A percentile compares a stretch with the other conserved stretches of the same genome.
Conservation (phyloP, 345 rosid genomes). For the Aethionema arabicum region DNA sequence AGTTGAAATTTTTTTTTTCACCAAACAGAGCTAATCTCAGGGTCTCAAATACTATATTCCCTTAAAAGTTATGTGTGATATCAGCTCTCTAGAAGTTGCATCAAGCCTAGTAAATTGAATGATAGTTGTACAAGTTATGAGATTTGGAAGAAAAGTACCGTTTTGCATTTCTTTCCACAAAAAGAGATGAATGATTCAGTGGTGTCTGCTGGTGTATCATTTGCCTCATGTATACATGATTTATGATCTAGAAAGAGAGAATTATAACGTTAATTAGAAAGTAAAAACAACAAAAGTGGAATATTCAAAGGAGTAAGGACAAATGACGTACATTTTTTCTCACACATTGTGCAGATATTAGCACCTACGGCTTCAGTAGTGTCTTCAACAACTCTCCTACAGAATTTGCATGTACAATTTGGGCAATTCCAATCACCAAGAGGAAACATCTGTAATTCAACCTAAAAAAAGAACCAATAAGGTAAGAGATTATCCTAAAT, state of each 20-base stretch:
- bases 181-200: constrained; percentile 39
- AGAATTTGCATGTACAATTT: constrained; percentile 81
- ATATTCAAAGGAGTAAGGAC: constrained; percentile 17
- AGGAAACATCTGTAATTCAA: constrained; percentile 67
- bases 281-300: constrained; percentile 1
- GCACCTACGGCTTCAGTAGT: constrained; percentile 37
- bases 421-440: constrained; percentile 85
- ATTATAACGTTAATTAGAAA: constrained; percentile 22
- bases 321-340: constrained; percentile 60
- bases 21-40: no score
- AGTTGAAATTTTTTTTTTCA: no score
- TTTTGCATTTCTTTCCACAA: constrained; percentile 65
- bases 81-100: constrained; percentile 5
- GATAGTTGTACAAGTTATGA: not conserved
- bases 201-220: constrained; percentile 38
- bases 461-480: constrained; percentile 30
- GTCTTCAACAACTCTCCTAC: constrained; percentile 45
- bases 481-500: constrained; percentile 23
- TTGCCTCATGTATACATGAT: constrained; percentile 52
- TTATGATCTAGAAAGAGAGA: constrained; percentile 55
- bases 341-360: constrained; percentile 59
- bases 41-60: no score
- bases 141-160: constrained; percentile 46
- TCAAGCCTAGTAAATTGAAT: not conserved
- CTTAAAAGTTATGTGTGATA: no score